Percentiles rank a stretch among this genome's conserved stretches.
These are phyloP conservation scores for Populus hybrid DNA, from an alignment of 441 rosid genomes.

Conservation along the genomic window DNA sequence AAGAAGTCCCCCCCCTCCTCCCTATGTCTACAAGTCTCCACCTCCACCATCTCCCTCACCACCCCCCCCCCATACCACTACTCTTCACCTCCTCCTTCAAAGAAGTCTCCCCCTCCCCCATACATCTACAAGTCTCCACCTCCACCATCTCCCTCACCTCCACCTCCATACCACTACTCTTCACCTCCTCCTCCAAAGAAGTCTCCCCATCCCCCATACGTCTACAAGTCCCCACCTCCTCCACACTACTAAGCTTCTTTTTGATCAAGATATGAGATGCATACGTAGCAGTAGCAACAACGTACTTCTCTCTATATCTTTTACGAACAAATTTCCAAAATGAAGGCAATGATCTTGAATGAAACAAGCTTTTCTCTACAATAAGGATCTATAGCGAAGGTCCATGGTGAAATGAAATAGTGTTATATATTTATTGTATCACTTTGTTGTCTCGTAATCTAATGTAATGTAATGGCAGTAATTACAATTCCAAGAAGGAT, in stretches of 20 bases:
- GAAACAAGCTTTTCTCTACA: neutral
- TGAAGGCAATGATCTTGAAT: neutral
- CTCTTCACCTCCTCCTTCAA: neutral
- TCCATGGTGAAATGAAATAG: neutral
- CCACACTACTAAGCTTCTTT: neutral
- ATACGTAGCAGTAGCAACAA: neutral
- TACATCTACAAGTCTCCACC: neutral
- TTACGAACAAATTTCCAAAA: neutral
- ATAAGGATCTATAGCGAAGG: conserved; percentile 4
- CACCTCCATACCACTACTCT: neutral
- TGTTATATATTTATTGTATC: neutral
- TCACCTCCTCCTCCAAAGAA: neutral
- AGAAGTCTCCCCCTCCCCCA: neutral
- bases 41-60: neutral
- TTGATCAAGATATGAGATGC: neutral
- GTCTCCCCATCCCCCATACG: neutral
- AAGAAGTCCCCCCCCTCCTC: conserved; percentile 9
- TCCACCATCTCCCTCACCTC: neutral
- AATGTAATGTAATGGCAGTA: neutral
- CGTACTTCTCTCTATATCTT: neutral
- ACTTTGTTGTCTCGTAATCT: neutral
- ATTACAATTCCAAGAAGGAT: neutral
- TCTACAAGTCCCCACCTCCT: neutral
- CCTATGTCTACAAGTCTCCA: neutral
- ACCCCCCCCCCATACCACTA: neutral